These are phyloP conservation scores for Alloteropsis semialata DNA, from an alignment of 176 grass and related monocot species.

Conservation along the genomic window DNA sequence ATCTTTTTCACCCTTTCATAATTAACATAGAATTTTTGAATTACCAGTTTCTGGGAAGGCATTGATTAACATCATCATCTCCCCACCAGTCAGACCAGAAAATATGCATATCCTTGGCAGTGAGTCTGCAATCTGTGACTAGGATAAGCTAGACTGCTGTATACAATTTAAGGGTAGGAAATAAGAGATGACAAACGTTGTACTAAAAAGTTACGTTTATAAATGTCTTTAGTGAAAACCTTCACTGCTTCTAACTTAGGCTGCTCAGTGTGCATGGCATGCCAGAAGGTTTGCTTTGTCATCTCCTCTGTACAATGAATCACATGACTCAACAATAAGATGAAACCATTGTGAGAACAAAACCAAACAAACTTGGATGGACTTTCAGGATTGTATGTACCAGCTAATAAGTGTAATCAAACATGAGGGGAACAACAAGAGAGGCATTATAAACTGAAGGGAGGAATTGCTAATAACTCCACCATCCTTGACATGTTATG, in stretches of 20 bases:
- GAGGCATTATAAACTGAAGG: background rate
- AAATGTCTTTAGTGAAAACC: slow-evolving; percentile 35
- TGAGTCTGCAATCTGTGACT: slow-evolving; percentile 60
- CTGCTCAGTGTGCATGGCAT: slow-evolving; percentile 82
- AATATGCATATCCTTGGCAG: slow-evolving; percentile 75
- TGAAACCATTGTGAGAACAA: background rate
- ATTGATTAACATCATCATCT: slow-evolving; percentile 99
- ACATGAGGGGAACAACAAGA: background rate
- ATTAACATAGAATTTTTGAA: background rate
- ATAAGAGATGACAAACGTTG: slow-evolving; percentile 1
- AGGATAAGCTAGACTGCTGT: background rate
- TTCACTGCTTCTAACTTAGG: slow-evolving; percentile 56
- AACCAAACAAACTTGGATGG: slow-evolving; percentile 2
- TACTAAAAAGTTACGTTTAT: background rate
- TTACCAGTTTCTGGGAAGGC: slow-evolving; percentile 84
- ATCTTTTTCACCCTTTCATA: background rate
- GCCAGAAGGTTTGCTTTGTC: slow-evolving; percentile 74
- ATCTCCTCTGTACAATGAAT: slow-evolving; percentile 96
- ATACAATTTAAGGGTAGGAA: too few relatives aligned
- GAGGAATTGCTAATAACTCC: background rate
- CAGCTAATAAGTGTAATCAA: background rate
- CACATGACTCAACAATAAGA: slow-evolving; percentile 49
- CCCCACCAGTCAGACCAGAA: slow-evolving; percentile 88
- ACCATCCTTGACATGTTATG: background rate
- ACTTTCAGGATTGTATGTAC: background rate